Conservation (phyloP, 345 rosid species). For the Lepidium aucheri region DNA sequence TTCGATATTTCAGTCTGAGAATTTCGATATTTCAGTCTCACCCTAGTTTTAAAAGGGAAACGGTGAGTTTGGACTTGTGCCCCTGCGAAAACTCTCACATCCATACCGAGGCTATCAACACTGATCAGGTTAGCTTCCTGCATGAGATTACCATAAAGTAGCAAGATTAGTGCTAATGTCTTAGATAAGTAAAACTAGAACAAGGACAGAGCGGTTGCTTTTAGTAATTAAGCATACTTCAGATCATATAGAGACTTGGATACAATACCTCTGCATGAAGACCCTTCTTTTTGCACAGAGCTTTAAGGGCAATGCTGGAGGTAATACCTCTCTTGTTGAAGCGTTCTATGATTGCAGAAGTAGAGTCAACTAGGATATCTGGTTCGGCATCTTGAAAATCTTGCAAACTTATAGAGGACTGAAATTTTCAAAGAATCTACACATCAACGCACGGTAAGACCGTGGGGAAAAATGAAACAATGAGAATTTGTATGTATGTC, state of each 20-base stretch:
- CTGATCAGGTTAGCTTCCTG: slow-evolving; percentile 74
- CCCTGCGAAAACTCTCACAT: slow-evolving; percentile 68
- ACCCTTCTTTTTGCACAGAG: slow-evolving; percentile 89
- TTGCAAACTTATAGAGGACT: slow-evolving; percentile 57
- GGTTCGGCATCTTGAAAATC: slow-evolving; percentile 95
- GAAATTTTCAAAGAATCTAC: slow-evolving; percentile 30
- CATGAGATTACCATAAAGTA: not conserved
- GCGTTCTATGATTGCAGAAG: slow-evolving; percentile 56
- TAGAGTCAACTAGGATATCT: slow-evolving; percentile 64
- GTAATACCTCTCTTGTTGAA: slow-evolving; percentile 54
- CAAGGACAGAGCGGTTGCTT: not conserved
- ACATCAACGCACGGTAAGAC: slow-evolving; percentile 13
- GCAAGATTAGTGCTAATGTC: not conserved
- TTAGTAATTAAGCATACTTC: not conserved
- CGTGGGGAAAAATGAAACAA: not conserved
- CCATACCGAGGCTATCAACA: slow-evolving; percentile 89
- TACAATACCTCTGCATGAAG: slow-evolving; percentile 58
- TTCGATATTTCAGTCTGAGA: not conserved
- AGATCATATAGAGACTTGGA: not conserved
- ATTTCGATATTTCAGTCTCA: slow-evolving; percentile 28
- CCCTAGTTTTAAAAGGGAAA: slow-evolving; percentile 82
- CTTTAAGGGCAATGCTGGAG: slow-evolving; percentile 62
- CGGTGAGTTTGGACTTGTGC: slow-evolving; percentile 77
- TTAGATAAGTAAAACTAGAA: not conserved
- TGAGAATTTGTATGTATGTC: not conserved